Evolutionary conservation across 345 rosid genomes (phyloP).

Genomic region (Citropsis articulata): DNA sequence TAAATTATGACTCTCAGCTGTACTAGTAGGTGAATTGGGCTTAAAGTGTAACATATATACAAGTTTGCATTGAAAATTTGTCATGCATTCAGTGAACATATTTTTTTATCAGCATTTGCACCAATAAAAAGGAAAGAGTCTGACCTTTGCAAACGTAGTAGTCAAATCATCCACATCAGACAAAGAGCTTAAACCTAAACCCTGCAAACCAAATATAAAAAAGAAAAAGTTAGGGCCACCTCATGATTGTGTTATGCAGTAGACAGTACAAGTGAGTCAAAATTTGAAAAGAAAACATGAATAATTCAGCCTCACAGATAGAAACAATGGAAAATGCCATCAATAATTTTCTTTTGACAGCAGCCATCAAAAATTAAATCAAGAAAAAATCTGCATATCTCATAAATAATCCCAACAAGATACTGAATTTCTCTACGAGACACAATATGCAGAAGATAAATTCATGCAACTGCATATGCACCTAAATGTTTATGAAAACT

Average conservation of each 20-base stretch:
- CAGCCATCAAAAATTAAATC: neutral
- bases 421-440: neutral
- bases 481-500: neutral
- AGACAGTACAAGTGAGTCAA: neutral
- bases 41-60: neutral
- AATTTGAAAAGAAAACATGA: neutral
- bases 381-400: neutral
- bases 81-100: neutral
- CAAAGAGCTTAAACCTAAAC: constrained; percentile 57
- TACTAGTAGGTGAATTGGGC: neutral
- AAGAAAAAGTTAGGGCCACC: constrained; percentile 1
- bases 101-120: neutral
- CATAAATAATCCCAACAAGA: neutral
- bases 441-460: neutral
- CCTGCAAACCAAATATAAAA: constrained; percentile 35
- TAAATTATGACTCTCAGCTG: neutral
- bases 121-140: constrained; percentile 12
- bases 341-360: neutral
- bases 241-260: neutral
- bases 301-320: neutral
- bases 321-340: neutral
- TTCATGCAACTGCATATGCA: neutral
- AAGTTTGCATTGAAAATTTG: neutral
- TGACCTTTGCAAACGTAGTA: constrained; percentile 90
- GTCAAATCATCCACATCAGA: constrained; percentile 95